These are phyloP conservation scores for Globisporangium solare DNA, from an alignment of 352 stramenopile species.

Conservation along the genomic window DNA sequence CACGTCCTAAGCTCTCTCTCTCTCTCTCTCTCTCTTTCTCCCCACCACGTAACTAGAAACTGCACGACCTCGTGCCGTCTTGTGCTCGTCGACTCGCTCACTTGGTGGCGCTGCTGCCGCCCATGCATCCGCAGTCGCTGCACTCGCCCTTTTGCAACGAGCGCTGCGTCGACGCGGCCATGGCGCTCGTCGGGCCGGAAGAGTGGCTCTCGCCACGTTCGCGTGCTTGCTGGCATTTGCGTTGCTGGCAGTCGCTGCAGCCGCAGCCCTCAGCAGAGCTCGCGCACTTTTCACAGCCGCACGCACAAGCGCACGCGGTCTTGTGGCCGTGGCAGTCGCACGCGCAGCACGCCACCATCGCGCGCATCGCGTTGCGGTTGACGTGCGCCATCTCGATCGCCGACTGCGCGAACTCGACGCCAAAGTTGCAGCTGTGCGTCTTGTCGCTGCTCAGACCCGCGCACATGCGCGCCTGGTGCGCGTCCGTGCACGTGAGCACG, in stretches of 20 bases:
- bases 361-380: slow-evolving; percentile 8
- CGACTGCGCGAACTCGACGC: slow-evolving; percentile 88
- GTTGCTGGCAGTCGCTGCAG: background rate
- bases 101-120: background rate
- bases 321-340: slow-evolving; percentile 12
- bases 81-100: background rate
- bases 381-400: slow-evolving; percentile 90
- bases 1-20: too few species aligned
- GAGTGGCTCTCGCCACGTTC: background rate
- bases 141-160: slow-evolving; percentile 12
- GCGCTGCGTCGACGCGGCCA: slow-evolving; percentile 2
- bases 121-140: slow-evolving; percentile 3
- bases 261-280: background rate
- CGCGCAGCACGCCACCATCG: slow-evolving; percentile 6
- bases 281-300: background rate
- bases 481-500: slow-evolving; percentile 16
- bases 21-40: too few species aligned
- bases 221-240: background rate
- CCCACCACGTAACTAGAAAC: background rate
- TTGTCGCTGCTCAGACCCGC: slow-evolving; percentile 9
- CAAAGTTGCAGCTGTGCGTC: slow-evolving; percentile 63
- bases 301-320: background rate
- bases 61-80: background rate
- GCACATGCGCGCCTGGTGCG: slow-evolving; percentile 12
- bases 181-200: background rate